These are phyloP conservation scores for Sugiyamaella qingdaonensis DNA, from an alignment of 805 yeast species.

Conservation along the genomic window DNA sequence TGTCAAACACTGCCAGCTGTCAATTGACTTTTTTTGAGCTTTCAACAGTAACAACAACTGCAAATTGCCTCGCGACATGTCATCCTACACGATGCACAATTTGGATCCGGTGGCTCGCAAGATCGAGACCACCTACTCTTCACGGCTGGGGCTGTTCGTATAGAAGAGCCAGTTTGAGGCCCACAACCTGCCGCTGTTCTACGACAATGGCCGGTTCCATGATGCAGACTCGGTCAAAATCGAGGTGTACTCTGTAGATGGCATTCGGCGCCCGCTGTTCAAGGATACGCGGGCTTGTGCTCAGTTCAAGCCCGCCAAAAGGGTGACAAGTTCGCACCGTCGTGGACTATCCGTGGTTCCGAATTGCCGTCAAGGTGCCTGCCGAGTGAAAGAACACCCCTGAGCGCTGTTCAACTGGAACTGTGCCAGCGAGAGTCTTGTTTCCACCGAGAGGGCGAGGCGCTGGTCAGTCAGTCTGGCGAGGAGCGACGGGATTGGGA, in stretches of 20 bases:
- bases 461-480: slow-evolving; percentile 81
- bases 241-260: slow-evolving; percentile 69
- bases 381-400: slow-evolving; percentile 42
- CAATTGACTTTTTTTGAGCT: not conserved
- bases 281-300: slow-evolving; percentile 44
- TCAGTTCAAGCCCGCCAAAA: slow-evolving; percentile 38
- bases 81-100: slow-evolving; percentile 38
- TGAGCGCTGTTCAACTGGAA: slow-evolving; percentile 76
- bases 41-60: not conserved
- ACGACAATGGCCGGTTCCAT: slow-evolving; percentile 42
- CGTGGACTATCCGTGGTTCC: slow-evolving; percentile 98
- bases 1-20: no score
- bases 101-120: slow-evolving; percentile 67
- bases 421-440: slow-evolving; percentile 77
- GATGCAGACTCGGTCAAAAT: slow-evolving; percentile 41
- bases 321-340: slow-evolving; percentile 84
- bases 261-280: slow-evolving; percentile 58
- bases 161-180: slow-evolving; percentile 71
- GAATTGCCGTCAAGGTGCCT: slow-evolving; percentile 61
- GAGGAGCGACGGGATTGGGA: slow-evolving; percentile 74
- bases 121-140: slow-evolving; percentile 67
- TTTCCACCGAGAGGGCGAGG: slow-evolving; percentile 64
- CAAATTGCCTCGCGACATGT: not conserved
- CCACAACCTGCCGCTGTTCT: slow-evolving; percentile 76
- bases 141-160: slow-evolving; percentile 68